Conservation (phyloP, 768 basidiomycete genomes). For the Nevesoporus exiguus region DNA sequence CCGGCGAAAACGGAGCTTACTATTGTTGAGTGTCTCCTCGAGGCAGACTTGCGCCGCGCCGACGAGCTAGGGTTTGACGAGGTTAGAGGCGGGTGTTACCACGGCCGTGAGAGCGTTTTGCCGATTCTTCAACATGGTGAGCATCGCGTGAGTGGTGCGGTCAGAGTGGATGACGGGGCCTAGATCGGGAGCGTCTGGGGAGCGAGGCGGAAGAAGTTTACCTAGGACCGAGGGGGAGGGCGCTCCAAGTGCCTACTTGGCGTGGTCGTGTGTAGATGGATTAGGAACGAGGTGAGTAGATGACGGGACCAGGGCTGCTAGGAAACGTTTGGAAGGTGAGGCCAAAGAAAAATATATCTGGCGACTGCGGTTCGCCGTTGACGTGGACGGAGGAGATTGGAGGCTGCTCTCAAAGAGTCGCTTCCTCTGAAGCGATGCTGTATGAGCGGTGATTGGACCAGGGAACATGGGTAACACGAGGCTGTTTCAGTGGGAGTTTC, state of each 20-base stretch:
- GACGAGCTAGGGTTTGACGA: constrained; percentile 43
- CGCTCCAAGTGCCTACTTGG: constrained; percentile 3
- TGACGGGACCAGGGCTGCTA: not conserved
- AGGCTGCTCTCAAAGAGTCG: not conserved
- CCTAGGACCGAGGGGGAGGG: not conserved
- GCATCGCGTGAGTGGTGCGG: not conserved
- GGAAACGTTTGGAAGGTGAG: not conserved
- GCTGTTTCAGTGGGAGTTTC: not conserved
- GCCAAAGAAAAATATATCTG: not conserved
- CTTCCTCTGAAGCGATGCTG: constrained; percentile 2
- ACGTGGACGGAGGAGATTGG: not conserved
- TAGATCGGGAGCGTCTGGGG: not conserved
- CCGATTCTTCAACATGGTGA: constrained; percentile 46
- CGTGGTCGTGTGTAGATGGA: not conserved
- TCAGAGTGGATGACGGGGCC: not conserved
- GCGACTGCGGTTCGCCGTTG: not conserved
- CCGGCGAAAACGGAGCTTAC: constrained; percentile 30
- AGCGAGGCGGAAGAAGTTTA: not conserved
- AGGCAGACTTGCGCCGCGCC: constrained; percentile 45
- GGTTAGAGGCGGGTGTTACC: constrained; percentile 48
- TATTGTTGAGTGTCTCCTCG: constrained; percentile 52
- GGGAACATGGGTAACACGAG: constrained; percentile 23
- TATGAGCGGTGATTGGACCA: constrained; percentile 4
- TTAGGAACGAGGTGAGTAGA: not conserved
- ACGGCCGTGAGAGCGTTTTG: constrained; percentile 40